Percentiles rank a stretch among this genome's conserved stretches.
These are phyloP conservation scores for Orychophragmus violaceus DNA, from an alignment of 345 rosid species.

Conservation along the genomic window DNA sequence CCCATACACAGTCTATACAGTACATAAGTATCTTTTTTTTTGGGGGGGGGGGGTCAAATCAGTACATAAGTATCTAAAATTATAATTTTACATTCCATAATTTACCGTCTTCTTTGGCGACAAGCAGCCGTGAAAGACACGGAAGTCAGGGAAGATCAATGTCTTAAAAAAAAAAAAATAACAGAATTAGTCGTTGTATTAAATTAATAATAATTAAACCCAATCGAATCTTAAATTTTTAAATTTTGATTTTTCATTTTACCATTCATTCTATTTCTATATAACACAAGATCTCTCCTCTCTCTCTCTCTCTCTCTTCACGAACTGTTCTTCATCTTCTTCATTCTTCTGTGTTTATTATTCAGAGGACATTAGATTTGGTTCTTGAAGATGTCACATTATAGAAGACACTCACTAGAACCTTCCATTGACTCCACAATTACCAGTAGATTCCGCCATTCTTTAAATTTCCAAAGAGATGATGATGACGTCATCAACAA, in stretches of 20 bases:
- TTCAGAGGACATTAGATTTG: not conserved
- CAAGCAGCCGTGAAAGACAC: slow-evolving; percentile 26
- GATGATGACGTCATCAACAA: slow-evolving; percentile 46
- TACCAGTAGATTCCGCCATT: slow-evolving; percentile 41
- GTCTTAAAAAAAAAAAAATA: slow-evolving; percentile 10
- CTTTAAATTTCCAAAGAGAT: slow-evolving; percentile 32
- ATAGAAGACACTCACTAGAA: slow-evolving; percentile 37
- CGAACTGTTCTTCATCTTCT: slow-evolving; percentile 1
- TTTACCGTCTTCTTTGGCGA: not conserved
- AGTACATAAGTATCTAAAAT: no score
- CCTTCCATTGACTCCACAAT: slow-evolving; percentile 39
- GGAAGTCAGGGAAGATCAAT: slow-evolving; percentile 27
- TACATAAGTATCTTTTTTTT: no score
- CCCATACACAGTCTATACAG: not conserved
- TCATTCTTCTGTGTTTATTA: not conserved
- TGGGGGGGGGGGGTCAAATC: no score
- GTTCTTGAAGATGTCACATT: slow-evolving; percentile 39
- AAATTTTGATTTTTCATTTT: not conserved
- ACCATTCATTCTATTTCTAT: slow-evolving; percentile 2
- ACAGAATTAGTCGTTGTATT: not conserved
- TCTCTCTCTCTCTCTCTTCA: slow-evolving; percentile 15
- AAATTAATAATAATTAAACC: not conserved
- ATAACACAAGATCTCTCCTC: slow-evolving; percentile 51
- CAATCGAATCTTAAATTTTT: not conserved
- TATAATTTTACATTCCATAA: no score